These are phyloP conservation scores for Ceratobasidium sp. DNA, from an alignment of 1,284 basidiomycete genomes.

Conservation along the genomic window DNA sequence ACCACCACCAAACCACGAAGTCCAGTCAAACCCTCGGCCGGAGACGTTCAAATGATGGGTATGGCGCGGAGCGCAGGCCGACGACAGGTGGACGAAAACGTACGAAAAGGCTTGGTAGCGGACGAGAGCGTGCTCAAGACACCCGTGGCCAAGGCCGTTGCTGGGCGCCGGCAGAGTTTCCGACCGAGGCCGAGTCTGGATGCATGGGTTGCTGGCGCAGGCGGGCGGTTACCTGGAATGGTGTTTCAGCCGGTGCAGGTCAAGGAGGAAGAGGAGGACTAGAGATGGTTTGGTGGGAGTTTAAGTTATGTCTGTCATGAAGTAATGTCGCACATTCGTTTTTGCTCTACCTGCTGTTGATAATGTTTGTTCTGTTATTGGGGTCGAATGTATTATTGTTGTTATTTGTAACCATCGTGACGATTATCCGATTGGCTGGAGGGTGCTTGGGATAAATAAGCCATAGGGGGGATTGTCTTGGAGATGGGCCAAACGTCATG, in stretches of 20 bases:
- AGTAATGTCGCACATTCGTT: too few species aligned
- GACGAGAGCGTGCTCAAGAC: not conserved
- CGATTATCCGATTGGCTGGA: too few species aligned
- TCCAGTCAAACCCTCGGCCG: not conserved
- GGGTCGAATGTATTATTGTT: too few species aligned
- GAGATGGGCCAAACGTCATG: too few species aligned
- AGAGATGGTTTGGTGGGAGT: too few species aligned
- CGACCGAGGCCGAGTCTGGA: constrained; percentile 27
- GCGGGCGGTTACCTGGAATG: constrained; percentile 30
- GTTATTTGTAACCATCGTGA: too few species aligned
- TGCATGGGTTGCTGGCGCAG: constrained; percentile 25
- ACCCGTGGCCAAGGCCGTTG: constrained; percentile 5
- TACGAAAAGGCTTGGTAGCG: not conserved
- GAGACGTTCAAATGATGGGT: constrained; percentile 20
- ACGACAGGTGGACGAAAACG: not conserved
- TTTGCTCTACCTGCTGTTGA: too few species aligned
- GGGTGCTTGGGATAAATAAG: too few species aligned
- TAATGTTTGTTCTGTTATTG: too few species aligned
- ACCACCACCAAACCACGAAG: not conserved
- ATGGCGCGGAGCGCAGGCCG: constrained; percentile 2
- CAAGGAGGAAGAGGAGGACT: constrained; percentile 26
- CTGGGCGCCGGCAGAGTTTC: constrained; percentile 33
- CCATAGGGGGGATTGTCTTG: too few species aligned
- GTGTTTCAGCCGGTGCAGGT: not conserved
- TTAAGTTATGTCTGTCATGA: too few species aligned